phyloP scores from a whole-genome alignment of 2,329 filamentous ascomycete genomes.

The Hymenoscyphus repandus region DNA sequence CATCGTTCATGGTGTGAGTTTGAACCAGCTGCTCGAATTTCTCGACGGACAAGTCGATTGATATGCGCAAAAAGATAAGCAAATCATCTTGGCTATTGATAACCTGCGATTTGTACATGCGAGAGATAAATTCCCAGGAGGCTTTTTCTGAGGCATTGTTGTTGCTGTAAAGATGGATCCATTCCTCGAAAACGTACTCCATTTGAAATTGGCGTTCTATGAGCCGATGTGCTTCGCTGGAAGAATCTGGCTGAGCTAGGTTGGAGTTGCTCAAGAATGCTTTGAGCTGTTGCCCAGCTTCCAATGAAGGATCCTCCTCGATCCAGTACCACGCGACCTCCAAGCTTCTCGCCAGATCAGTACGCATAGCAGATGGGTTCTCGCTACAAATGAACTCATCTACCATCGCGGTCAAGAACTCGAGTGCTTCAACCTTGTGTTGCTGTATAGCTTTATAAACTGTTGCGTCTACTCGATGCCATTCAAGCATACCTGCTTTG shows the following conservation, averaged over 20 bases:
- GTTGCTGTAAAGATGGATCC: conserved; percentile 77
- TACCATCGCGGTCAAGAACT: conserved; percentile 75
- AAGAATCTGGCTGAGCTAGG: conserved; percentile 46
- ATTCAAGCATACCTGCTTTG: conserved; percentile 56
- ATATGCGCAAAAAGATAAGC: conserved; percentile 71
- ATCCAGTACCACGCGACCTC: conserved; percentile 81
- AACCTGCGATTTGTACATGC: conserved; percentile 70
- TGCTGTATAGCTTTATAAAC: conserved; percentile 68
- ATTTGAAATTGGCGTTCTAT: conserved; percentile 71
- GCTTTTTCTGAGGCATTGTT: conserved; percentile 70
- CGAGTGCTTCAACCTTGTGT: conserved; percentile 65
- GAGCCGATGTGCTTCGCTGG: conserved; percentile 50
- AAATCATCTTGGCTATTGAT: conserved; percentile 73
- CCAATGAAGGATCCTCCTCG: conserved; percentile 61
- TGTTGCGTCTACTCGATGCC: conserved; percentile 62
- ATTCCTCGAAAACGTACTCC: conserved; percentile 94
- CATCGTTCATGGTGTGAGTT: conserved; percentile 51
- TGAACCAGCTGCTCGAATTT: conserved; percentile 68
- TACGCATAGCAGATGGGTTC: conserved; percentile 70
- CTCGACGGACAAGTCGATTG: conserved; percentile 73
- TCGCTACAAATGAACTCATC: conserved; percentile 75
- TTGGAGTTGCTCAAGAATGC: conserved; percentile 52
- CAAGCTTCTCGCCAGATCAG: conserved; percentile 80
- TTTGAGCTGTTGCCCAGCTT: conserved; percentile 66
- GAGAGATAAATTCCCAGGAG: conserved; percentile 71